Conservation (phyloP, 208 protist genomes). For the Angomonas ambiguus region DNA sequence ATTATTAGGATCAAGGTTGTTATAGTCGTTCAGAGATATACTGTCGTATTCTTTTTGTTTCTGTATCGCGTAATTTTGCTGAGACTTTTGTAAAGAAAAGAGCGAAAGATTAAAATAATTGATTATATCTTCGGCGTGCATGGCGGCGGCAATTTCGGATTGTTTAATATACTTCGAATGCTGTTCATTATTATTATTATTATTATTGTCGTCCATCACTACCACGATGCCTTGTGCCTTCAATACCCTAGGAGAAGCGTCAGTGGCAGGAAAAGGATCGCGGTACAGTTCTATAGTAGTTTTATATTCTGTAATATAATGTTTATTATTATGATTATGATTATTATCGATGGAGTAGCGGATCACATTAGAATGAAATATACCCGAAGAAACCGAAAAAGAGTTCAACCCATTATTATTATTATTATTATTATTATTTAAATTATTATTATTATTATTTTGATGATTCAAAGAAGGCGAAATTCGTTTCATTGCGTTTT, state of each 20-base stretch:
- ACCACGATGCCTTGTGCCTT: neutral
- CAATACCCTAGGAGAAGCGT: neutral
- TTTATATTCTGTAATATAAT: too few relatives aligned
- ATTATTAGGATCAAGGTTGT: neutral
- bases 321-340: too few relatives aligned
- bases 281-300: too few relatives aligned
- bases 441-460: too few relatives aligned
- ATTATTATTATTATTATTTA: too few relatives aligned
- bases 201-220: neutral
- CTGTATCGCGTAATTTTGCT: slow-evolving; percentile 67
- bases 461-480: too few relatives aligned
- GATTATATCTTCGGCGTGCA: slow-evolving; percentile 81
- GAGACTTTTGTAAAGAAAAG: slow-evolving; percentile 55
- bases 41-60: slow-evolving; percentile 6
- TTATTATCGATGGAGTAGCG: too few relatives aligned
- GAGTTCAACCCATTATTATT: too few relatives aligned
- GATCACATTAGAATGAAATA: too few relatives aligned
- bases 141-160: slow-evolving; percentile 49
- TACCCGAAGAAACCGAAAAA: too few relatives aligned
- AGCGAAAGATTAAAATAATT: slow-evolving; percentile 66
- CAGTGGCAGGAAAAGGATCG: too few relatives aligned
- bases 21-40: neutral
- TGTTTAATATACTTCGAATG: neutral
- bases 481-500: too few relatives aligned
- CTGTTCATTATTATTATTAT: slow-evolving; percentile 5